Conservation (phyloP, 179 eudicot genomes). For the Vitellaria paradoxa region DNA sequence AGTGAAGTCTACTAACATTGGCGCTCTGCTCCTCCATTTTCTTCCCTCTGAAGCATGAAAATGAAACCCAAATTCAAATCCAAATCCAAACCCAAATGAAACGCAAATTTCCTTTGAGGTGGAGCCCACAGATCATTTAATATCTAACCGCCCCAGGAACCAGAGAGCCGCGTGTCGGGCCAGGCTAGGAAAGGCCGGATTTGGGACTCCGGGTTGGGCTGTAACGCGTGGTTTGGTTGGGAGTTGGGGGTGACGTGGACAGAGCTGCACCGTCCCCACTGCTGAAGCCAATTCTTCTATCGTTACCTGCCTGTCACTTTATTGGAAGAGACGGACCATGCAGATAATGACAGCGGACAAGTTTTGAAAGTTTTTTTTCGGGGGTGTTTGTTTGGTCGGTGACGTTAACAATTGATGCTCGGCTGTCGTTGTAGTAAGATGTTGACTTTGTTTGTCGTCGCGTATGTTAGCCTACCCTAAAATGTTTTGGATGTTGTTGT, state of each 20-base stretch:
- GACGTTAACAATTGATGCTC: not conserved
- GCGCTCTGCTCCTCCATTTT: not conserved
- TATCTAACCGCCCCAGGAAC: not conserved
- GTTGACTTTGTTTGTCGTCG: too few relatives aligned
- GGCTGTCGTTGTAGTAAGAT: not conserved
- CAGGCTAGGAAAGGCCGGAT: not conserved
- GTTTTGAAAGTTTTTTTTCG: not conserved
- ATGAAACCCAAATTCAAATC: conserved; percentile 34
- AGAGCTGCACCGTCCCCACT: not conserved
- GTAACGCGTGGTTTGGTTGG: conserved; percentile 8
- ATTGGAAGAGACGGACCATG: not conserved
- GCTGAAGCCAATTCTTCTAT: not conserved
- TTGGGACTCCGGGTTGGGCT: not conserved
- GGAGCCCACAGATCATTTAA: conserved; percentile 4
- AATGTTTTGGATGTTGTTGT: too few relatives aligned
- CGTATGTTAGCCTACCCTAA: too few relatives aligned
- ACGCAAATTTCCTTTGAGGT: conserved; percentile 1
- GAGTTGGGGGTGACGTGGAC: not conserved
- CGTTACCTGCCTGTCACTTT: not conserved
- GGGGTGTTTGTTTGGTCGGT: not conserved
- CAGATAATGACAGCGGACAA: too few relatives aligned
- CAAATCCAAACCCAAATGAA: conserved; percentile 32
- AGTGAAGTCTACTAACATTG: conserved; percentile 23
- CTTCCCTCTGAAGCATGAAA: not conserved
- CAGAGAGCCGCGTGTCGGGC: conserved; percentile 11